Percentiles rank a stretch among this genome's conserved stretches.
Conservation (phyloP, 2,329 filamentous ascomycete species). For the Magnaporthiopsis poae region DNA sequence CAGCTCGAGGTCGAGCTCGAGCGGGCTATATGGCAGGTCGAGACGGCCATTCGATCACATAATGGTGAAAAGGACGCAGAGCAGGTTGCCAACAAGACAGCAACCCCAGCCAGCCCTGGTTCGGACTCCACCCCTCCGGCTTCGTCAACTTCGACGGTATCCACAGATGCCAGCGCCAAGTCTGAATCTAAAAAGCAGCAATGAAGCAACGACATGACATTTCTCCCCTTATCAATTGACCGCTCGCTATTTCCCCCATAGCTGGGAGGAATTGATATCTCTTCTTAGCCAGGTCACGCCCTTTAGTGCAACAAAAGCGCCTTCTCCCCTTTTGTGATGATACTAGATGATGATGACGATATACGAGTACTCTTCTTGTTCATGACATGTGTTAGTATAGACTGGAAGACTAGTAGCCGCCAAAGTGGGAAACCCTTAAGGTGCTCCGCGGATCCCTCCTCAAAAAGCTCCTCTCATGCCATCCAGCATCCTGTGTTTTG, state of each 20-base stretch:
- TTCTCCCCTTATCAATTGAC: background rate
- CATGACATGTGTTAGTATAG: background rate
- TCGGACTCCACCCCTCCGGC: background rate
- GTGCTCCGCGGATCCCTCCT: background rate
- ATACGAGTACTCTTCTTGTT: background rate
- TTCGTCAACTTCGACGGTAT: background rate
- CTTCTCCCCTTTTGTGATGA: background rate
- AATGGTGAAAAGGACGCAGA: constrained; percentile 6
- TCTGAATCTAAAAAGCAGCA: background rate
- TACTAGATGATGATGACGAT: constrained; percentile 2
- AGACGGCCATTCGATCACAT: constrained; percentile 35
- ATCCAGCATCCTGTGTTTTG: background rate
- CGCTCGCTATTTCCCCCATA: background rate
- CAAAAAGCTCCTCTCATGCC: background rate
- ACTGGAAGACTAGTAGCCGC: background rate
- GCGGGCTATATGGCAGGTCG: constrained; percentile 61
- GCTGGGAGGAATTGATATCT: background rate
- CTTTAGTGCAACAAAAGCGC: background rate
- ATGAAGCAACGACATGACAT: background rate
- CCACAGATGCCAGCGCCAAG: background rate
- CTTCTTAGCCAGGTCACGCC: background rate
- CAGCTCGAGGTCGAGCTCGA: constrained; percentile 65
- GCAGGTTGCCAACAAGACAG: background rate
- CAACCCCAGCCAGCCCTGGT: background rate
- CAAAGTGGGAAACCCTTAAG: background rate